These are phyloP conservation scores for Hanseniaspora valbyensis DNA, from an alignment of 805 yeast species.

Conservation along the genomic window DNA sequence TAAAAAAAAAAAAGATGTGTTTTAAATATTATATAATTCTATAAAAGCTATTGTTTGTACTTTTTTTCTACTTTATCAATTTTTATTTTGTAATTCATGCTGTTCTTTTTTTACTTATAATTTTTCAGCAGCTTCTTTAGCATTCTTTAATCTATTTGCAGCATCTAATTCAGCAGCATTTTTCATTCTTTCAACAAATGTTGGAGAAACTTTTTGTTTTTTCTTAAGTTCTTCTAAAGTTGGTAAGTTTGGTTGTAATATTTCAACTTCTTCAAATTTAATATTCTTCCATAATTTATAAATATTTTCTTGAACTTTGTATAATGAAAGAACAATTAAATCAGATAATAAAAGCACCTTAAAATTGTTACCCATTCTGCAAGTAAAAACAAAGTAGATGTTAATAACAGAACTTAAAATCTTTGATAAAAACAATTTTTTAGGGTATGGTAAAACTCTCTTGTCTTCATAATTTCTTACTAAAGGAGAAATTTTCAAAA, in stretches of 20 bases:
- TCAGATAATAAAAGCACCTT: constrained; percentile 35
- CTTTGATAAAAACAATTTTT: background rate
- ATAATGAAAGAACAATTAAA: constrained; percentile 34
- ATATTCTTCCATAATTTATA: constrained; percentile 34
- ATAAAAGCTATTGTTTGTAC: no score
- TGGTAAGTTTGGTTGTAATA: constrained; percentile 33
- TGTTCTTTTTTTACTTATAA: background rate
- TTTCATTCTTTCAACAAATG: constrained; percentile 28
- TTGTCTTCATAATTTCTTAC: constrained; percentile 11
- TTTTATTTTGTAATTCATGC: no score
- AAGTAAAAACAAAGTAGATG: constrained; percentile 34
- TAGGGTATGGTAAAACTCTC: constrained; percentile 12
- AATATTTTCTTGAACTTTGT: constrained; percentile 33
- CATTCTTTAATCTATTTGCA: constrained; percentile 17
- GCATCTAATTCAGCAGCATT: constrained; percentile 22
- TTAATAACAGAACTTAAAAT: background rate
- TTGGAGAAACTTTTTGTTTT: constrained; percentile 32
- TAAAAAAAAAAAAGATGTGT: no score
- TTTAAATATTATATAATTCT: background rate
- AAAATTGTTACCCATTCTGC: constrained; percentile 33
- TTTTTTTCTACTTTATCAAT: background rate
- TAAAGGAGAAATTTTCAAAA: constrained; percentile 8
- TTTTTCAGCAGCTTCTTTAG: constrained; percentile 9
- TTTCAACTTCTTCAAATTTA: constrained; percentile 34
- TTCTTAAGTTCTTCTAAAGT: constrained; percentile 35